Conservation (phyloP, 208 protist species). For the Leishmania mexicana region DNA sequence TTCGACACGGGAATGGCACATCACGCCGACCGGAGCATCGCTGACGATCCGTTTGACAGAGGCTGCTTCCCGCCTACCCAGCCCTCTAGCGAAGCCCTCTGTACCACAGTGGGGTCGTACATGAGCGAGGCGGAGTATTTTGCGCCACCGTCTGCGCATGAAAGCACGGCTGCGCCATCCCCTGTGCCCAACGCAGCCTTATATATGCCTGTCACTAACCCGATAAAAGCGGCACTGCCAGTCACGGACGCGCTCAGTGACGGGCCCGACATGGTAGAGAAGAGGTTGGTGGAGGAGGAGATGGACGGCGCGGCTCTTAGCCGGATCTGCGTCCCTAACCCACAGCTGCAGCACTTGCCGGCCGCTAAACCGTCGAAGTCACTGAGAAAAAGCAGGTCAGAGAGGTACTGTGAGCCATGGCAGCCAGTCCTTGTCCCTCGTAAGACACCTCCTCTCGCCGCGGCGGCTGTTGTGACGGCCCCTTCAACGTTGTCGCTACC, state of each 20-base stretch:
- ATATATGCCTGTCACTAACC: not conserved
- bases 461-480: not conserved
- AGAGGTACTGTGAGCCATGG: slow-evolving; percentile 35
- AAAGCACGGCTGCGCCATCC: slow-evolving; percentile 17
- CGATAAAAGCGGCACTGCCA: not conserved
- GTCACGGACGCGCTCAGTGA: not conserved
- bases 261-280: not conserved
- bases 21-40: not conserved
- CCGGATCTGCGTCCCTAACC: slow-evolving; percentile 9
- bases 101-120: slow-evolving; percentile 9
- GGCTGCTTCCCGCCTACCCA: not conserved
- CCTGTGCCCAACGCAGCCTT: not conserved
- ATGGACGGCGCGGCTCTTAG: not conserved
- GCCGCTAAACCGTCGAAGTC: not conserved
- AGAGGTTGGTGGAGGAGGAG: not conserved
- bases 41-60: slow-evolving; percentile 1
- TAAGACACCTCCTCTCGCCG: not conserved
- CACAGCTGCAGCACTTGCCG: not conserved
- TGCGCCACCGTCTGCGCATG: not conserved
- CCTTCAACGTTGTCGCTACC: not conserved
- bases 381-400: not conserved
- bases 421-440: slow-evolving; percentile 24
- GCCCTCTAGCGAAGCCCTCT: slow-evolving; percentile 1
- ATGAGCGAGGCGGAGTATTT: slow-evolving; percentile 10
- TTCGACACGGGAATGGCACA: slow-evolving; percentile 2